These are phyloP conservation scores for Chrysanthemum seticuspe DNA, from an alignment of 129 eudicot genomes.

Conservation along the genomic window DNA sequence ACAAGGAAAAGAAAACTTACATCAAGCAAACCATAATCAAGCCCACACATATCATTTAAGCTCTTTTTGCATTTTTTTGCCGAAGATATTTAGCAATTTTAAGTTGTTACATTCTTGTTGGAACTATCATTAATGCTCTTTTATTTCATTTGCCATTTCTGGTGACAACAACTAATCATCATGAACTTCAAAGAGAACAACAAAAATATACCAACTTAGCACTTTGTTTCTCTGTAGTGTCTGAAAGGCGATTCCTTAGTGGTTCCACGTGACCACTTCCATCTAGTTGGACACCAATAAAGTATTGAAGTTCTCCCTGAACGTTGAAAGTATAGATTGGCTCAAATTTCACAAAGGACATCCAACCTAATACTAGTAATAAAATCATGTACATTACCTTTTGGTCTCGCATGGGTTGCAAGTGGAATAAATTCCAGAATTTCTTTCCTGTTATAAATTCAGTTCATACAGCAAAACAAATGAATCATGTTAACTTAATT, in stretches of 20 bases:
- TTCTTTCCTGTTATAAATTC: constrained; percentile 67
- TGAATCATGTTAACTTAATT: constrained; percentile 11
- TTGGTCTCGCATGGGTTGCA: constrained; percentile 99
- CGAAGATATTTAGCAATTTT: no score
- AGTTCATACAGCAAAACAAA: constrained; percentile 16
- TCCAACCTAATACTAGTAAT: constrained; percentile 6
- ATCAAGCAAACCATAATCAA: background rate
- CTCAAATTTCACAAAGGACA: constrained; percentile 5
- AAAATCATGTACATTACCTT: constrained; percentile 52
- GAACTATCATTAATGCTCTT: no score
- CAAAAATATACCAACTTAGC: constrained; percentile 74
- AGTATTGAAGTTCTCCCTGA: constrained; percentile 98
- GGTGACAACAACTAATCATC: no score
- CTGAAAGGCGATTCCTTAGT: constrained; percentile 87
- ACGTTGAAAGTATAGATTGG: constrained; percentile 23
- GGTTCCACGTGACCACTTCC: constrained; percentile 99
- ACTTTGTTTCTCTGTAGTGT: constrained; percentile 75
- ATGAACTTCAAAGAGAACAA: background rate
- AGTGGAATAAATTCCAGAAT: constrained; percentile 97
- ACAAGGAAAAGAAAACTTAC: constrained; percentile 8
- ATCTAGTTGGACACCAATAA: constrained; percentile 98
- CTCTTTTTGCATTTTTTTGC: no score
- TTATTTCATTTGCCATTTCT: no score
- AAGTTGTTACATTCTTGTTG: no score
- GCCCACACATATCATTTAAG: no score